phyloP scores from a whole-genome alignment of 202 grass and related monocot species.

The Brachypodium distachyon region DNA sequence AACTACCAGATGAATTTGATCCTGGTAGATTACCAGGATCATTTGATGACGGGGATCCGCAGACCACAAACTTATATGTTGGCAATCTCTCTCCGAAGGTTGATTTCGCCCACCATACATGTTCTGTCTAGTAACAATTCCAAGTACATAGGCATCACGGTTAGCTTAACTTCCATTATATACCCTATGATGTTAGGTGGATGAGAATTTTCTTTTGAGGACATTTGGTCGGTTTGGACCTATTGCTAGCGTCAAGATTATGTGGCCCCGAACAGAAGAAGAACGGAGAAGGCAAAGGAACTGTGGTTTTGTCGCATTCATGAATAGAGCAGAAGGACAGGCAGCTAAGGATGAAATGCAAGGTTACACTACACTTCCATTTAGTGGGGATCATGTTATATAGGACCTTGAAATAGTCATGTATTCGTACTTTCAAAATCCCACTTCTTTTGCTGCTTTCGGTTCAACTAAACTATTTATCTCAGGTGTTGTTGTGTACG shows the following conservation, averaged over 20 bases:
- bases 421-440: neutral
- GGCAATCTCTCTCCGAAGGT: constrained; percentile 97
- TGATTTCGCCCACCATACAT: neutral
- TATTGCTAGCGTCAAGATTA: constrained; percentile 98
- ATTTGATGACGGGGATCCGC: constrained; percentile 95
- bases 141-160: neutral
- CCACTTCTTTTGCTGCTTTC: neutral
- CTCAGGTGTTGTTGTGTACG: constrained; percentile 92
- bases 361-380: constrained; percentile 44
- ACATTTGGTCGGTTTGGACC: constrained; percentile 99
- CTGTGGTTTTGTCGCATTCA: constrained; percentile 99
- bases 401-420: neutral
- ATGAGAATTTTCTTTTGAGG: constrained; percentile 97
- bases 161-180: constrained; percentile 6
- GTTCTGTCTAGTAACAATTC: neutral
- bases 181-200: constrained; percentile 54
- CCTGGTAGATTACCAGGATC: constrained; percentile 79
- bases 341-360: constrained; percentile 99
- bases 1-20: constrained; percentile 87
- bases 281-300: constrained; percentile 92
- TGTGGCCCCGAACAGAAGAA: constrained; percentile 99
- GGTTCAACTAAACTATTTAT: constrained; percentile 17
- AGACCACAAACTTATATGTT: constrained; percentile 98
- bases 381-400: constrained; percentile 3
- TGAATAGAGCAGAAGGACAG: constrained; percentile 93